A percentile compares a stretch with the other conserved stretches of the same genome.
Conservation (phyloP, 768 basidiomycete genomes). For the Leucosporidium creatinivorum region DNA sequence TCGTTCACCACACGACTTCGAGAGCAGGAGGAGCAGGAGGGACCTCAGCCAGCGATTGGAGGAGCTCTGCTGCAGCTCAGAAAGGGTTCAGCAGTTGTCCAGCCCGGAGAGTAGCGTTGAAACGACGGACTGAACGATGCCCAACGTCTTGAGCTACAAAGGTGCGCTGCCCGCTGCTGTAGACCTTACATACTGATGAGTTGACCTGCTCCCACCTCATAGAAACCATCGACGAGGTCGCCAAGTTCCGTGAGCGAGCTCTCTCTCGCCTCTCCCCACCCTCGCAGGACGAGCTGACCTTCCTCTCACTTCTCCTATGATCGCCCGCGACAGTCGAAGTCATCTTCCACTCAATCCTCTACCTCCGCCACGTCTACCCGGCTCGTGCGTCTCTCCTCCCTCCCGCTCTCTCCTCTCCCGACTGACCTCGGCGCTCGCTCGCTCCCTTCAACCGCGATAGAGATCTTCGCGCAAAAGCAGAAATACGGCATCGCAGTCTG, state of each 20-base stretch:
- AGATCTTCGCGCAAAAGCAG: slow-evolving; percentile 80
- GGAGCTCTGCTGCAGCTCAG: too few species aligned
- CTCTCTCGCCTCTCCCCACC: not conserved
- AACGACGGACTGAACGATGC: not conserved
- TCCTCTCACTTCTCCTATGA: not conserved
- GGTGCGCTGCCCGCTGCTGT: not conserved
- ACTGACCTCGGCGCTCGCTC: not conserved
- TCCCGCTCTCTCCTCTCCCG: not conserved
- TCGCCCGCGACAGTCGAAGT: slow-evolving; percentile 65
- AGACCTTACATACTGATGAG: rapidly evolving
- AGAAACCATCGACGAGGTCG: slow-evolving; percentile 33
- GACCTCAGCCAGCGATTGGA: too few species aligned
- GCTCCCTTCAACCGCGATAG: slow-evolving; percentile 38
- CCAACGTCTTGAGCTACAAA: slow-evolving; percentile 6
- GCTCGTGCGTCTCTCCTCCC: slow-evolving; percentile 38
- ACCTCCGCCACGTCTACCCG: slow-evolving; percentile 83
- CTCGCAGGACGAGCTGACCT: not conserved
- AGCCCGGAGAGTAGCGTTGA: too few species aligned
- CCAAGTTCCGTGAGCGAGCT: slow-evolving; percentile 32
- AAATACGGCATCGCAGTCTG: slow-evolving; percentile 77
- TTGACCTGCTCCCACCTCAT: not conserved
- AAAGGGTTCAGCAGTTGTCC: too few species aligned
- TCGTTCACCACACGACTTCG: too few species aligned
- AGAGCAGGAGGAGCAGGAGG: too few species aligned
- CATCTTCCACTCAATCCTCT: slow-evolving; percentile 84